Evolutionary conservation across 2,329 filamentous ascomycete genomes (phyloP).

Genomic region (Epichloe coenophiala): DNA sequence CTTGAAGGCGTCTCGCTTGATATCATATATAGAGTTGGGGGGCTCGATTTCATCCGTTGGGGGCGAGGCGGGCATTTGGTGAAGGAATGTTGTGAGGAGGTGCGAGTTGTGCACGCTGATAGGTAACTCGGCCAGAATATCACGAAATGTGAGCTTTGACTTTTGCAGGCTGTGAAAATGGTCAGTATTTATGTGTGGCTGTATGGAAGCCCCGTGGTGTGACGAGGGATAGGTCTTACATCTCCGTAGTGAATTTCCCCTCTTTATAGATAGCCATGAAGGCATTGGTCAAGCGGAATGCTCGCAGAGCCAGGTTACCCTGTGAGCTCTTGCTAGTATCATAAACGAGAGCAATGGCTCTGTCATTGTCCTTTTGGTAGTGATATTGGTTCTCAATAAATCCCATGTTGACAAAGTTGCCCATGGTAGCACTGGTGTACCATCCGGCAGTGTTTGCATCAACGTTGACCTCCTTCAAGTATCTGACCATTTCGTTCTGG

Average conservation of each 20-base stretch:
- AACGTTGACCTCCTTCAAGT: slow-evolving; percentile 92
- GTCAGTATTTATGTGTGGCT: neutral
- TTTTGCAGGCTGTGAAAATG: slow-evolving; percentile 62
- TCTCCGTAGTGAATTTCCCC: slow-evolving; percentile 93
- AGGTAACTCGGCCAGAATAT: slow-evolving; percentile 84
- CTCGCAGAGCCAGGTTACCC: slow-evolving; percentile 76
- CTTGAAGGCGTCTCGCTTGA: slow-evolving; percentile 50
- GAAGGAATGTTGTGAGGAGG: slow-evolving; percentile 86
- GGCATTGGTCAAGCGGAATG: slow-evolving; percentile 73
- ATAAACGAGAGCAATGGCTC: slow-evolving; percentile 79
- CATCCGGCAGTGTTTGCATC: slow-evolving; percentile 96
- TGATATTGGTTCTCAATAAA: slow-evolving; percentile 97
- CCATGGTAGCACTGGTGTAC: slow-evolving; percentile 98
- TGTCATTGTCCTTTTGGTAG: slow-evolving; percentile 92
- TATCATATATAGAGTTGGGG: slow-evolving; percentile 70
- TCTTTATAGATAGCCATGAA: slow-evolving; percentile 94
- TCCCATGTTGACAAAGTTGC: slow-evolving; percentile 89
- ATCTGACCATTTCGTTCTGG: slow-evolving; percentile 94
- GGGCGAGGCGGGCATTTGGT: slow-evolving; percentile 67
- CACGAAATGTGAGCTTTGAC: slow-evolving; percentile 82
- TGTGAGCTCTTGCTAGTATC: slow-evolving; percentile 92
- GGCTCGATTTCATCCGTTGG: slow-evolving; percentile 53
- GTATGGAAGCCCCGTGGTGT: neutral
- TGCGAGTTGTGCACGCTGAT: slow-evolving; percentile 92
- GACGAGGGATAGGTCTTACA: slow-evolving; percentile 37